Evolutionary conservation across 2,329 filamentous ascomycete species (phyloP).

Genomic region (Penicillium aurantiogriseum): DNA sequence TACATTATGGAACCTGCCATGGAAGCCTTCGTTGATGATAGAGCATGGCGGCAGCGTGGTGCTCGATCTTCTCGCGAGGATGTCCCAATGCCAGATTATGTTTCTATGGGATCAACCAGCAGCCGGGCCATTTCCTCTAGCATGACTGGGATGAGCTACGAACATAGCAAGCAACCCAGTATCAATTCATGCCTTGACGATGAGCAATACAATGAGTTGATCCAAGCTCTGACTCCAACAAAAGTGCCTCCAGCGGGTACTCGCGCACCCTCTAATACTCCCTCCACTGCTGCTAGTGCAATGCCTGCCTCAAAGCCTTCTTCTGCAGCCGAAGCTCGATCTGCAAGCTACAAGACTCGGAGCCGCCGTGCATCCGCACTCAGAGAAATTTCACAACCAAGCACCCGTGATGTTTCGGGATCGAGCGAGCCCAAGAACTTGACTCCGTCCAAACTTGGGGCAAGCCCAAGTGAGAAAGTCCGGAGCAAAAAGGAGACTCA

Average conservation of each 20-base stretch:
- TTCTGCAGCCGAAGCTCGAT: constrained; percentile 30
- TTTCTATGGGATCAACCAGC: constrained; percentile 37
- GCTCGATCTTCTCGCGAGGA: constrained; percentile 45
- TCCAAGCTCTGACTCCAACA: constrained; percentile 39
- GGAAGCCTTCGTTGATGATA: constrained; percentile 36
- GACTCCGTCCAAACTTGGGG: constrained; percentile 24
- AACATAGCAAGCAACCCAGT: constrained; percentile 43
- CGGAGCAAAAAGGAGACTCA: constrained; percentile 36
- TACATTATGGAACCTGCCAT: constrained; percentile 43
- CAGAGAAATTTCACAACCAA: constrained; percentile 32
- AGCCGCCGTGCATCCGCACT: constrained; percentile 22
- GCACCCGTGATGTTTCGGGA: constrained; percentile 33
- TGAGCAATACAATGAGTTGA: constrained; percentile 38
- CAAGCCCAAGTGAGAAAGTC: constrained; percentile 34
- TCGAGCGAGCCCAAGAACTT: constrained; percentile 31
- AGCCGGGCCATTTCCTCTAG: constrained; percentile 41
- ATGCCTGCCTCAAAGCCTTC: constrained; percentile 27
- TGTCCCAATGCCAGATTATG: constrained; percentile 51
- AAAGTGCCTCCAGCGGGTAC: constrained; percentile 29
- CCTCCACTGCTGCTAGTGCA: constrained; percentile 23
- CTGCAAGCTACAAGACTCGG: constrained; percentile 25
- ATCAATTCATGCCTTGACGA: constrained; percentile 35
- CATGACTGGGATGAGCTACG: constrained; percentile 43
- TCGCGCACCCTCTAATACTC: constrained; percentile 34
- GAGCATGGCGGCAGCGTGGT: constrained; percentile 29